Conservation (phyloP, 805 yeast species). For the Lachancea meyersii region DNA sequence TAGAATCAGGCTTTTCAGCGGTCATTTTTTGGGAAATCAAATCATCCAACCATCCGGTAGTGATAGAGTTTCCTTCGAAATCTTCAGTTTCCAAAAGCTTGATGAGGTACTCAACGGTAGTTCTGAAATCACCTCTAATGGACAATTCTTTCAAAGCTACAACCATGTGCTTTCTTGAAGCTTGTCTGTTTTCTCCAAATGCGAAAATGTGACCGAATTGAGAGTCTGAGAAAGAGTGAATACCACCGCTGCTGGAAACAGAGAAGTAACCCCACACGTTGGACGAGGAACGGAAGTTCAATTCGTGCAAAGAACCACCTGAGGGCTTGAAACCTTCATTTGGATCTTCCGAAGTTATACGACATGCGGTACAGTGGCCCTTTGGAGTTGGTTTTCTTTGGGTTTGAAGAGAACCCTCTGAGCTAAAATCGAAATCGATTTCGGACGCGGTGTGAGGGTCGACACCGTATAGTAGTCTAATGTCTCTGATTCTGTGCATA, state of each 20-base stretch:
- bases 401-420: conserved; percentile 60
- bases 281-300: conserved; percentile 93
- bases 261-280: conserved; percentile 99
- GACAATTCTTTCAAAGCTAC: conserved; percentile 95
- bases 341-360: conserved; percentile 98
- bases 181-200: conserved; percentile 97
- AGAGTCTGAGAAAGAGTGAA: conserved; percentile 96
- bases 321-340: conserved; percentile 99
- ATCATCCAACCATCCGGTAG: conserved; percentile 99
- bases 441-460: conserved; percentile 90
- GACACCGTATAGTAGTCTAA: conserved; percentile 87
- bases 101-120: conserved; percentile 95
- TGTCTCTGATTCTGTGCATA: conserved; percentile 88
- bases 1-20: conserved; percentile 93
- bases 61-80: conserved; percentile 91
- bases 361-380: conserved; percentile 98
- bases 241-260: conserved; percentile 92
- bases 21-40: conserved; percentile 88
- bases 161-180: conserved; percentile 97
- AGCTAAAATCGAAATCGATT: conserved; percentile 83
- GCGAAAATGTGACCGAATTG: conserved; percentile 99
- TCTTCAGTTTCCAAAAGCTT: conserved; percentile 93
- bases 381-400: conserved; percentile 94
- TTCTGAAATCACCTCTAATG: conserved; percentile 96
- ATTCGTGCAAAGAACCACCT: conserved; percentile 92